Conservation (phyloP, 495 filamentous ascomycete genomes). For the Hapsidospora chrysogenum region DNA sequence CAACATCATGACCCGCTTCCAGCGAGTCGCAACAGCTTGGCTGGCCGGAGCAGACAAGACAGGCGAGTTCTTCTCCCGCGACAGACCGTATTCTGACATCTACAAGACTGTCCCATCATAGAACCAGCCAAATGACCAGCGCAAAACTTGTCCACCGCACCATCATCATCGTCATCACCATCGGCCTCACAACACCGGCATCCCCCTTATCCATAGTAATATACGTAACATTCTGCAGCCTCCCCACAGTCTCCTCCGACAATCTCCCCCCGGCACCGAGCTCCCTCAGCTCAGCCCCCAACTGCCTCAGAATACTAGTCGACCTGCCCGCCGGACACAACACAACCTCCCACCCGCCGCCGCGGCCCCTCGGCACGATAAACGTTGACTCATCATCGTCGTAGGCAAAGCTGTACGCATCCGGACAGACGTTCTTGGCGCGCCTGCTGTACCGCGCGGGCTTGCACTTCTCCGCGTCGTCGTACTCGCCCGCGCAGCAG, state of each 20-base stretch:
- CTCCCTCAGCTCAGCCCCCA: conserved; percentile 21
- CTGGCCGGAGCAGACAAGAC: too few species aligned
- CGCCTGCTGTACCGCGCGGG: conserved; percentile 42
- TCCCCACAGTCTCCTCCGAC: conserved; percentile 2
- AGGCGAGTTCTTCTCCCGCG: too few species aligned
- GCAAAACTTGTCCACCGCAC: too few species aligned
- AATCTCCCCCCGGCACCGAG: conserved; percentile 13
- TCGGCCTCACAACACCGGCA: conserved; percentile 1
- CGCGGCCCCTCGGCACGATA: conserved; percentile 49
- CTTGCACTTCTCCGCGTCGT: conserved; percentile 36
- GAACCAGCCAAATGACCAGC: too few species aligned
- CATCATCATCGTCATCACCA: too few species aligned
- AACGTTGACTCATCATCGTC: conserved; percentile 64
- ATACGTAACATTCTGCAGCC: conserved; percentile 9
- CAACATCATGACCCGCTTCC: too few species aligned
- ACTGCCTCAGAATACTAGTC: conserved; percentile 45
- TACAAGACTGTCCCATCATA: too few species aligned
- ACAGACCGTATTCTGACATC: too few species aligned
- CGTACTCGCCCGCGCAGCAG: conserved; percentile 53
- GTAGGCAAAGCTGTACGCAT: conserved; percentile 68
- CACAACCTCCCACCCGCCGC: conserved; percentile 52
- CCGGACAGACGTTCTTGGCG: conserved; percentile 61
- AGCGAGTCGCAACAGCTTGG: too few species aligned
- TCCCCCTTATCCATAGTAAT: neutral
- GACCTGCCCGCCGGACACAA: conserved; percentile 59